Conservation (phyloP, 106 monocot species). For the Alisma plantagoaquatica region DNA sequence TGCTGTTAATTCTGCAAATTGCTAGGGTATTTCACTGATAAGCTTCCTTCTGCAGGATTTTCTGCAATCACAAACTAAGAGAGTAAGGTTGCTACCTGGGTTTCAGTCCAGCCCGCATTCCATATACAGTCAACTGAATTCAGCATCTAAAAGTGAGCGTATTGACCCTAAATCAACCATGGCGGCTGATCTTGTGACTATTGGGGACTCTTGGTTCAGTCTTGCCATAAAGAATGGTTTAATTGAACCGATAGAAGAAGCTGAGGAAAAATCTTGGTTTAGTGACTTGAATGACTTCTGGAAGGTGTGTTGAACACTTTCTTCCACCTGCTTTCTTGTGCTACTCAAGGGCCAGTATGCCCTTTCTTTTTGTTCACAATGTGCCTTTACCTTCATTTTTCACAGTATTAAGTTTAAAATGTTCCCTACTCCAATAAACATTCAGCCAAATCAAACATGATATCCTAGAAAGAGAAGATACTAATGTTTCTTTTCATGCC, state of each 20-base stretch:
- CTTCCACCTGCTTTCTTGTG: background rate
- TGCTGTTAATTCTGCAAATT: no score
- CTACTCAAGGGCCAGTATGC: background rate
- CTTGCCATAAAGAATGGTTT: slow-evolving; percentile 52
- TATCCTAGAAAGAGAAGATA: no score
- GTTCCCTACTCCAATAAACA: no score
- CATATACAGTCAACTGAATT: slow-evolving; percentile 51
- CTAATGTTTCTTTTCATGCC: no score
- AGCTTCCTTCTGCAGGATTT: no score
- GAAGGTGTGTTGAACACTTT: slow-evolving; percentile 49
- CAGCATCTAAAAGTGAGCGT: slow-evolving; percentile 39
- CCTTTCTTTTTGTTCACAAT: background rate
- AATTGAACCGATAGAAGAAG: slow-evolving; percentile 62
- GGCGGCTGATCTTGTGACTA: slow-evolving; percentile 82
- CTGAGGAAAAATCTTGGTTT: slow-evolving; percentile 78
- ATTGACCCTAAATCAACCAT: slow-evolving; percentile 66
- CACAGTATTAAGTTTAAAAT: no score
- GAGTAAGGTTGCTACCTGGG: slow-evolving; percentile 41
- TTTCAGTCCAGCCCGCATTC: slow-evolving; percentile 47
- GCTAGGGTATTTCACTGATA: no score
- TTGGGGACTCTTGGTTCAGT: slow-evolving; percentile 90
- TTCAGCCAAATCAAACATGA: no score
- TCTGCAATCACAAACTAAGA: slow-evolving; percentile 69
- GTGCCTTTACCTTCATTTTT: no score
- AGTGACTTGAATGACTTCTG: slow-evolving; percentile 52